Conservation (phyloP, 139 green algal species). For the Tetraselmis chui region DNA sequence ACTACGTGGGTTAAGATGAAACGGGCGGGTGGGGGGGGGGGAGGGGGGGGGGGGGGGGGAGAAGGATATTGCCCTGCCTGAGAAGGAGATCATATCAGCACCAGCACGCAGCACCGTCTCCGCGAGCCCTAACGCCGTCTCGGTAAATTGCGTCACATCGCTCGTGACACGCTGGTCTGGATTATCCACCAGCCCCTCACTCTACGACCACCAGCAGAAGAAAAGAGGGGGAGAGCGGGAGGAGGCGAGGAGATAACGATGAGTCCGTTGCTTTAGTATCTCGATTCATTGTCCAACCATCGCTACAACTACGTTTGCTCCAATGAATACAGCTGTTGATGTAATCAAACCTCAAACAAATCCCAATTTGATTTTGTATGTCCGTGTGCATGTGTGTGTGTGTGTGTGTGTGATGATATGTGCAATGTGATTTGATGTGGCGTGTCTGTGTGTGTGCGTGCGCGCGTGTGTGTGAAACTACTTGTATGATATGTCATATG, state of each 20-base stretch:
- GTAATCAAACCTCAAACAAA: too few relatives aligned
- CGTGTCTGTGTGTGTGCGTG: too few relatives aligned
- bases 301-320: too few relatives aligned
- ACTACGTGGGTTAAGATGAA: too few relatives aligned
- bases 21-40: neutral
- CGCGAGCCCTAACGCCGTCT: slow-evolving; percentile 70
- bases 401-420: too few relatives aligned
- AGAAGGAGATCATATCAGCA: slow-evolving; percentile 92
- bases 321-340: too few relatives aligned
- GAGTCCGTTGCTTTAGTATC: neutral
- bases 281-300: too few relatives aligned
- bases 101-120: slow-evolving; percentile 79
- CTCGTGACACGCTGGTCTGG: slow-evolving; percentile 41
- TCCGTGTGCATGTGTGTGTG: too few relatives aligned
- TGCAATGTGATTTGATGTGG: too few relatives aligned
- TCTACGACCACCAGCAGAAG: neutral
- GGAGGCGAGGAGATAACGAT: neutral
- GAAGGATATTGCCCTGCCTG: slow-evolving; percentile 6
- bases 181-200: slow-evolving; percentile 39
- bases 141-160: slow-evolving; percentile 78
- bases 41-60: neutral
- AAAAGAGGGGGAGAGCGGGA: neutral
- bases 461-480: too few relatives aligned
- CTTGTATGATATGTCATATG: too few relatives aligned
- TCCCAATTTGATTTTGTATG: too few relatives aligned